Base-by-base conservation (phyloP, 2,329 filamentous ascomycete genomes). In the Epichloe brachyelytri region DNA sequence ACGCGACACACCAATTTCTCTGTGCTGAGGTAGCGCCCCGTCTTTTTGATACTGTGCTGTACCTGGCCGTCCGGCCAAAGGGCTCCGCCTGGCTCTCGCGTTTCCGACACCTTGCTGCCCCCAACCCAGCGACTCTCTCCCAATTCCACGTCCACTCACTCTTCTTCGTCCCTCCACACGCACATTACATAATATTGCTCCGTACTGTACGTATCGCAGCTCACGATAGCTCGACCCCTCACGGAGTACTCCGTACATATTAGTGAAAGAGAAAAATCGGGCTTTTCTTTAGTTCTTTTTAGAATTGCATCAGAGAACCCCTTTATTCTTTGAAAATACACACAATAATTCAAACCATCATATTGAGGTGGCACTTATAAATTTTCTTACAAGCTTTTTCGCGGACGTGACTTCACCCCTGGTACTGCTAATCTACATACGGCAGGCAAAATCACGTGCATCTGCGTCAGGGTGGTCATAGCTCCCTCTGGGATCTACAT, bases 21-120 rank as follows among this genome's bases (percentile, higher is more conserved):
- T 60, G 57, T 62, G 60, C 59, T 59, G 57, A 62, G 60, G 63
- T 63, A 62, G 62, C 58, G 59, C 55, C 60, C 57, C 57, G 58
- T 51, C 51, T 57, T 56, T 55, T 60, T 65, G 61, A 65, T 67
- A 67, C 65, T 67, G 65, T 67, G 65, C 61, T 64, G 60, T 67
- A 67, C 64, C 54, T 65, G 52, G 54, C 51, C 26, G n/a, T n/a
- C 33, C 45, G 47, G 34, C 20, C 22, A 44, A 40, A n/a, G 20
- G 47, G 43, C 30, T 22, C 43, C 22, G 33, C 20, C 43, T 43
- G 45, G 47, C 38, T 43, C 30, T 40, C 36, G 45, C 38, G 15
- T 40, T 53, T 53, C 52, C 44, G 49, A 53, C 52, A 53, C 49
- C 41, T 26, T 33, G 52, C 45, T 17, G 55, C 59, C 63, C 63